Evolutionary conservation across 2,329 filamentous ascomycete species (phyloP).

Genomic region (Gnomoniopsis sp.): DNA sequence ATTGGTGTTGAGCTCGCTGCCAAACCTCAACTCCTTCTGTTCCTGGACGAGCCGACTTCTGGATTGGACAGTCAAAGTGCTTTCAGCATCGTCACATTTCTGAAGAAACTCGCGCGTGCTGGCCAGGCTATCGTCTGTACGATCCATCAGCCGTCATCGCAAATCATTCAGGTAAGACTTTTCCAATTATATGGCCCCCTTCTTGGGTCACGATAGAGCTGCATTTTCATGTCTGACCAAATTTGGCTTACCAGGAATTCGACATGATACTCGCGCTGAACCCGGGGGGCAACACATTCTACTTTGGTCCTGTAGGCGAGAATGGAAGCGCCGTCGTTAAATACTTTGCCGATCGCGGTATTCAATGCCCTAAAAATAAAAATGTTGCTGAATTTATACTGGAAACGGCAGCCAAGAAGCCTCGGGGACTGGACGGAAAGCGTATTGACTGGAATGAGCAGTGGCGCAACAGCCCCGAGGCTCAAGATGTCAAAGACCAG

Average conservation of each 20-base stretch:
- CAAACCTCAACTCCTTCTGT: slow-evolving; percentile 67
- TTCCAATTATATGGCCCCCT: slow-evolving; percentile 29
- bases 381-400: slow-evolving; percentile 68
- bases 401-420: slow-evolving; percentile 29
- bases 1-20: slow-evolving; percentile 74
- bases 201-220: slow-evolving; percentile 15
- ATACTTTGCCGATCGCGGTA: slow-evolving; percentile 60
- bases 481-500: slow-evolving; percentile 28
- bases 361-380: slow-evolving; percentile 42
- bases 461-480: slow-evolving; percentile 34
- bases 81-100: slow-evolving; percentile 67
- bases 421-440: slow-evolving; percentile 44
- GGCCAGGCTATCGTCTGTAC: slow-evolving; percentile 42
- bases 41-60: slow-evolving; percentile 74
- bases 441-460: slow-evolving; percentile 34
- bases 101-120: slow-evolving; percentile 57
- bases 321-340: slow-evolving; percentile 51
- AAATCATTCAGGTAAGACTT: slow-evolving; percentile 31
- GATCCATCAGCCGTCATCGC: slow-evolving; percentile 43
- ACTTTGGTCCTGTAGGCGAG: slow-evolving; percentile 70
- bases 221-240: neutral
- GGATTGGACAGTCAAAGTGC: slow-evolving; percentile 72
- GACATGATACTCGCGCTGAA: slow-evolving; percentile 56
- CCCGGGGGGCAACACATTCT: slow-evolving; percentile 63
- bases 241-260: slow-evolving; percentile 29